Conservation (phyloP, 495 filamentous ascomycete species). For the Hyphodiscus hymeniophilus region DNA sequence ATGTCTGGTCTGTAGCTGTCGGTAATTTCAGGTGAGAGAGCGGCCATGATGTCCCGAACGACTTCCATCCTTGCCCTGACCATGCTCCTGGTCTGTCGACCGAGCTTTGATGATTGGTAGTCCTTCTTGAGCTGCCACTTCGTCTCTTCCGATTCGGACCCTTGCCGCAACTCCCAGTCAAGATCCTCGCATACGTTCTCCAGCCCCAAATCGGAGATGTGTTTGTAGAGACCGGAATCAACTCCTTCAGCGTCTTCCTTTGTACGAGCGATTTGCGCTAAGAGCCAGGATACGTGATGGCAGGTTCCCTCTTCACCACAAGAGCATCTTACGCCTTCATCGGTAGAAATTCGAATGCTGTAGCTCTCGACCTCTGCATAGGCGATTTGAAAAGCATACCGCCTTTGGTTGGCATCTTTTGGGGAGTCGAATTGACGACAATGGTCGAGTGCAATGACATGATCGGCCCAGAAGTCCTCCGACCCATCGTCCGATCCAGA, state of each 20-base stretch:
- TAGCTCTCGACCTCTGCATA: slow-evolving; percentile 15
- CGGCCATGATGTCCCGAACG: slow-evolving; percentile 23
- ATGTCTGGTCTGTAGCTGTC: slow-evolving; percentile 19
- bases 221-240: slow-evolving; percentile 10
- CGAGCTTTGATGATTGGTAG: not conserved
- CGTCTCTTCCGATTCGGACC: slow-evolving; percentile 15
- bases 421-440: slow-evolving; percentile 9
- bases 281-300: slow-evolving; percentile 16
- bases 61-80: slow-evolving; percentile 5
- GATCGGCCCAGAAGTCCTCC: slow-evolving; percentile 5
- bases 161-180: slow-evolving; percentile 19
- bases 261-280: slow-evolving; percentile 11
- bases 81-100: slow-evolving; percentile 7
- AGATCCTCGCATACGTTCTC: slow-evolving; percentile 17
- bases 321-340: slow-evolving; percentile 9
- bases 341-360: slow-evolving; percentile 16
- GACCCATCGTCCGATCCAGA: slow-evolving; percentile 2
- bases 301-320: slow-evolving; percentile 14
- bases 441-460: slow-evolving; percentile 19
- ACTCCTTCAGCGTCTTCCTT: not conserved
- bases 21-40: slow-evolving; percentile 6
- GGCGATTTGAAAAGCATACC: slow-evolving; percentile 22
- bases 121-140: slow-evolving; percentile 17
- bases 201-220: slow-evolving; percentile 13
- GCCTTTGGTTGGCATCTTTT: not conserved